Evolutionary conservation across 352 stramenopile species (phyloP).

Genomic region (Plasmopara viticola): DNA sequence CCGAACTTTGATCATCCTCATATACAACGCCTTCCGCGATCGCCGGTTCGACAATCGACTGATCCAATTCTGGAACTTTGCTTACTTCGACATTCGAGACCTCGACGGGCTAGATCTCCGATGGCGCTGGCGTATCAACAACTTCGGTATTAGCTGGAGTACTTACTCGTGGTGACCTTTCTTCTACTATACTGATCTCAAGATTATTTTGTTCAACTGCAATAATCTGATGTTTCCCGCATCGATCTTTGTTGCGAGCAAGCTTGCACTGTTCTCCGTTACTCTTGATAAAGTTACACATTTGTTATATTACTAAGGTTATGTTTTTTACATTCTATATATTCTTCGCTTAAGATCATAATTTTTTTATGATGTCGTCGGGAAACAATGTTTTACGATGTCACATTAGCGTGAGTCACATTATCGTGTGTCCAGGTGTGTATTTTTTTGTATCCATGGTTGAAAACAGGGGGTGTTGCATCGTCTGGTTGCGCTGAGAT

Average conservation of each 20-base stretch:
- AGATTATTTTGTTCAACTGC: not conserved
- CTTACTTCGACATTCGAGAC: too few species aligned
- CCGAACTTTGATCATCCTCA: not conserved
- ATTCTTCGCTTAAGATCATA: too few species aligned
- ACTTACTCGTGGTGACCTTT: not conserved
- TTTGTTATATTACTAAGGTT: too few species aligned
- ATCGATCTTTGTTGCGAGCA: not conserved
- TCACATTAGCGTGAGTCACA: too few species aligned
- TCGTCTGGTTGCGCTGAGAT: too few species aligned
- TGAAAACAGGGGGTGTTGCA: too few species aligned
- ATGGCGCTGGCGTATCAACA: not conserved
- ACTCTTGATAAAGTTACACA: too few species aligned
- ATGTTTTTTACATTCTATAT: too few species aligned
- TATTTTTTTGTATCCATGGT: too few species aligned
- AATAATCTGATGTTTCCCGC: not conserved
- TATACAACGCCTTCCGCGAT: slow-evolving; percentile 1
- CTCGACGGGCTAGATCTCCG: not conserved
- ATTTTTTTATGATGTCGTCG: too few species aligned
- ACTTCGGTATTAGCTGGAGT: not conserved
- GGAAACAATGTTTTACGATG: too few species aligned
- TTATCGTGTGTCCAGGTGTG: too few species aligned
- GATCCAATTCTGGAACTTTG: not conserved
- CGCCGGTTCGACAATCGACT: not conserved
- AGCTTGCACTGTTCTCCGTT: not conserved
- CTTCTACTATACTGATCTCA: not conserved